A percentile compares a stretch with the other conserved stretches of the same genome.
Evolutionary conservation across 108 stramenopile species (phyloP).

Genomic region (Pseudonitzschia delicatissima): DNA sequence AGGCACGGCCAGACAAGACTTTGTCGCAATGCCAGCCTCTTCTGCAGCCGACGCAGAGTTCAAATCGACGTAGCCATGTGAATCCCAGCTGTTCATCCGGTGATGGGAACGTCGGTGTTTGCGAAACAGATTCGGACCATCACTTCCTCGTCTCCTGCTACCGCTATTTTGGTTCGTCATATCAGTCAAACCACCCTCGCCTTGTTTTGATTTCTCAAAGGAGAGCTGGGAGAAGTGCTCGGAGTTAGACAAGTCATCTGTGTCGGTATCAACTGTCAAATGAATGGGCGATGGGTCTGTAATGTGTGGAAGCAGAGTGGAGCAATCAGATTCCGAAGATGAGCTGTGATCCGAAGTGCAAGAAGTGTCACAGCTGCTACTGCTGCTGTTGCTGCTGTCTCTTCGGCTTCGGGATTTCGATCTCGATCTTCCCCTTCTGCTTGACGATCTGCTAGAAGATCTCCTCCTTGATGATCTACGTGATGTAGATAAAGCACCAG

Average conservation of each 20-base stretch:
- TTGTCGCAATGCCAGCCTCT: background rate
- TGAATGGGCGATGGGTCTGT: constrained; percentile 9
- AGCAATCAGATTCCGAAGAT: constrained; percentile 4
- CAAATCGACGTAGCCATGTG: background rate
- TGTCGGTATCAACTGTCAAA: constrained; percentile 12
- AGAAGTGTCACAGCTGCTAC: background rate
- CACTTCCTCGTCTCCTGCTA: background rate
- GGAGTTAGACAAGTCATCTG: constrained; percentile 21
- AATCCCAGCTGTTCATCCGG: constrained; percentile 21
- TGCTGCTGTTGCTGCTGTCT: background rate
- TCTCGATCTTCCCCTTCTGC: background rate
- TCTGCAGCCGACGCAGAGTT: no score
- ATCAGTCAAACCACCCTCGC: background rate
- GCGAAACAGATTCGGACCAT: background rate
- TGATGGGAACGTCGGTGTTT: constrained; percentile 14
- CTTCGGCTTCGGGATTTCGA: constrained; percentile 2
- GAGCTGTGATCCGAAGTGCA: constrained; percentile 3
- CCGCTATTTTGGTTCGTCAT: background rate
- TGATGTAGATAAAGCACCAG: background rate
- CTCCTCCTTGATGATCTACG: constrained; percentile 14
- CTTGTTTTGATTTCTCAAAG: constrained; percentile 1
- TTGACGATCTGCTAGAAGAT: background rate
- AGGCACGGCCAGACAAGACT: constrained; percentile 14
- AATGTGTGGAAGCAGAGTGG: background rate
- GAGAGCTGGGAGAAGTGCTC: constrained; percentile 19